A percentile compares a stretch with the other conserved stretches of the same genome.
phyloP scores from a whole-genome alignment of 495 filamentous ascomycete species.

The Thermochaetoides thermophila region DNA sequence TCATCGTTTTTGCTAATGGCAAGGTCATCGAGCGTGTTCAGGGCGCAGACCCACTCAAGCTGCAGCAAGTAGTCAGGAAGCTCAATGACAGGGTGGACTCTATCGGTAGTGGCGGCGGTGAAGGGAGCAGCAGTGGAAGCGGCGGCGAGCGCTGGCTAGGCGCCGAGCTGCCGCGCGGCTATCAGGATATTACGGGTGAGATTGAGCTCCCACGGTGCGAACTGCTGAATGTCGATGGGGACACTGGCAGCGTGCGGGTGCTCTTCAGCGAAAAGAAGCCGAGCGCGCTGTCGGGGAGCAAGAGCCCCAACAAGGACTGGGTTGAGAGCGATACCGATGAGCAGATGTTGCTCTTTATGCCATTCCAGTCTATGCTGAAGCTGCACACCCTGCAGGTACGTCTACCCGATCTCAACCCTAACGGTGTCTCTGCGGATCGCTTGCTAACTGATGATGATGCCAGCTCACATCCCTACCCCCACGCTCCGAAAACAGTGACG shows the following conservation, averaged over 20 bases:
- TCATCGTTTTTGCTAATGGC: conserved; percentile 76
- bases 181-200: conserved; percentile 67
- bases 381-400: conserved; percentile 62
- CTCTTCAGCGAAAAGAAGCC: conserved; percentile 62
- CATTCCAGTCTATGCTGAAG: conserved; percentile 80
- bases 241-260: conserved; percentile 50
- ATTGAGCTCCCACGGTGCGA: conserved; percentile 70
- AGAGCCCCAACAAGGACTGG: conserved; percentile 57
- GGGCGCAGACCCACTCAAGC: conserved; percentile 56
- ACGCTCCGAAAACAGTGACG: too few species aligned
- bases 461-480: conserved; percentile 75
- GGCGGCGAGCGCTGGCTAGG: conserved; percentile 52
- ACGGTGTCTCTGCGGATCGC: background rate
- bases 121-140: conserved; percentile 29
- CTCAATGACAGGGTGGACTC: conserved; percentile 54
- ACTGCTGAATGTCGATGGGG: conserved; percentile 68
- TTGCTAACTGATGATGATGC: conserved; percentile 4
- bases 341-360: conserved; percentile 87
- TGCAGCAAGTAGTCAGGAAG: conserved; percentile 55
- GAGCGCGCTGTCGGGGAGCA: conserved; percentile 45
- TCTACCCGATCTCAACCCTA: too few species aligned
- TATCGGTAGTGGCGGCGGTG: conserved; percentile 25
- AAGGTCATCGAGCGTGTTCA: conserved; percentile 47
- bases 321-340: conserved; percentile 99
- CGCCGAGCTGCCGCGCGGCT: conserved; percentile 60